Evolutionary conservation across 306 rosid genomes (phyloP), one percentile per base, ranked within the genome.

Genomic region (Prunus armeniaca): DNA sequence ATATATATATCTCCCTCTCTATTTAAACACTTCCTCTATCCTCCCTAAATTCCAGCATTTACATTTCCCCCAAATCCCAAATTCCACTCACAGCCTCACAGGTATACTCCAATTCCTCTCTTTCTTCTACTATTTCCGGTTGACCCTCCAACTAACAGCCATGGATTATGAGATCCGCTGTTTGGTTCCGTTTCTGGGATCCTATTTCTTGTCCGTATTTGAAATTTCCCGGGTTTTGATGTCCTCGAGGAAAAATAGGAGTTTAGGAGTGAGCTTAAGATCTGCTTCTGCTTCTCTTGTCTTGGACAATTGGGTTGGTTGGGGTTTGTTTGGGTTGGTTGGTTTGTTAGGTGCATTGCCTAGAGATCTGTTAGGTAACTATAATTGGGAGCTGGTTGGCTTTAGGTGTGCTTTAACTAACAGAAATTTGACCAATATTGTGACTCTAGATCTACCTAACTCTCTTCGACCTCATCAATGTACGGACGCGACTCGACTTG

Each of bases 71-170:
- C 68, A 47, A 20, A 20, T 20, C 65, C 47, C n/a, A 12, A 8
- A 25, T 32, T 55, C 71, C 52, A 67, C 60, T 71, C 82, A 75
- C 73, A 8, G 19, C 43, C 43, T 38, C 43, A 30, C 79, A 77
- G 89, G 88, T 85, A 64, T 62, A 22, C 71, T 55, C 79, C 18
- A 9, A 14, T 72, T 79, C 80, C 52, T 71, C 19, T 12, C 34
- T 1, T 25, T 25, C 24, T 13, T 4, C n/a, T 17, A 3, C 38
- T 34, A 14, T 79, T 60, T 75, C 51, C 12, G 47, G 38, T 58
- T 22, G 70, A 30, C 56, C 69, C 17, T n/a, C 47, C 11, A 32
- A 38, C 43, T 38, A 7, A 38, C 9, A 38, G 43, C 25, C 38
- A 0, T 27, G 1, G 18, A 8, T 12, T 57, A 4, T 13, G 34